Evolutionary conservation across 1,284 basidiomycete genomes (phyloP), one percentile per base, ranked within the genome.

Genomic region (Puccinia triticina): DNA sequence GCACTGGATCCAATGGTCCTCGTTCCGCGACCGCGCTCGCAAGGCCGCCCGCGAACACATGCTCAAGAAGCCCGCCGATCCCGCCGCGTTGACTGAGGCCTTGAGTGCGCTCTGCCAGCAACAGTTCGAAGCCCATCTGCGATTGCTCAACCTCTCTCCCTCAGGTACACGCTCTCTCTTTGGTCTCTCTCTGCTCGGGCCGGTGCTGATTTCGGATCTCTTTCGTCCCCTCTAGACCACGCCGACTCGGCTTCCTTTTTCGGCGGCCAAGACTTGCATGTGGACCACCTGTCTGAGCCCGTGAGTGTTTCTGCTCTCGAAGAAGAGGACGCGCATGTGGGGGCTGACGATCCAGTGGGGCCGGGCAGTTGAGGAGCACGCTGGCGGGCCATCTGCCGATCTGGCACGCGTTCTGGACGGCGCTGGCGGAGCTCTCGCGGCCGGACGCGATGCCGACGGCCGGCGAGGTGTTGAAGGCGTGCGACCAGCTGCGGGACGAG

Each of bases 1-100:
- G 4, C 97, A 97, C 88, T 89, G 98, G 59, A 90, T 93, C 37
- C 90, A 91, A 2, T 89, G 99, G 72, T 95, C 95, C 12, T 91
- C 91, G 0, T 99, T 99, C 91, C 91, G 97, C 83, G 96, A 99
- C 87, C 90, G 92, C 29, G 91, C 99, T 48, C 91, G 97, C 75
- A 90, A 90, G 84, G 87, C 96, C 48, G 95, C 96, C 0, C 95
- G 96, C 85, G 43, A 69, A 10, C 32, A 79, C 16, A 57, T 64
- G 43, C 81, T 82, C 32, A 83, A 84, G 10, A 75, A 75, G n/a
- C 32, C 5, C 8, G 37, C 53, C 29, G 12, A 12, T 7, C 1
- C 64, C 21, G 11, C 64, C 37, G 64, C 21, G 53, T 82, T 86
- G 10, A 82, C 84, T 8, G 82, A 82, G 11, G 85, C 86, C 29